phyloP scores from a whole-genome alignment of 1,284 basidiomycete species.

The Wallemia hederae region DNA sequence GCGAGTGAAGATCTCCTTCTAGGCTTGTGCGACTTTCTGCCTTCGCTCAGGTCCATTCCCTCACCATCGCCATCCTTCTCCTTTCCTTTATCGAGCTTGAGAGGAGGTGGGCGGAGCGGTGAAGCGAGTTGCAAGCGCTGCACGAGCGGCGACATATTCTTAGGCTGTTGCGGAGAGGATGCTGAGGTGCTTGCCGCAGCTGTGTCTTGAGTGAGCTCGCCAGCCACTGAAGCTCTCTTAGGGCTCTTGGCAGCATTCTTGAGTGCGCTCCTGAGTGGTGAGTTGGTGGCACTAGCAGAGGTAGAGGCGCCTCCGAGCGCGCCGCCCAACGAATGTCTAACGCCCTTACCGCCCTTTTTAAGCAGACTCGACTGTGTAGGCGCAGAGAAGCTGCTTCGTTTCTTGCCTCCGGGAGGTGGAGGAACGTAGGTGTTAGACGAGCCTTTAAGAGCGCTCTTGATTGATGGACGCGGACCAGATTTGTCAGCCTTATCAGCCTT shows the following conservation, averaged over 20 bases:
- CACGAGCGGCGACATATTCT: not conserved
- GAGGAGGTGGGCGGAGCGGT: not conserved
- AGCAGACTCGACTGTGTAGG: not conserved
- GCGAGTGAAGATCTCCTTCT: not conserved
- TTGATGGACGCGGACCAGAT: not conserved
- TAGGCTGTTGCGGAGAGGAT: too few relatives aligned
- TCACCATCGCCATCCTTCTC: not conserved
- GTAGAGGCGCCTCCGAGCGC: not conserved
- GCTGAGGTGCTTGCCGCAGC: too few relatives aligned
- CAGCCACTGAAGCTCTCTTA: not conserved
- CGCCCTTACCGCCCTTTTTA: not conserved
- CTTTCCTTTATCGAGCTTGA: not conserved
- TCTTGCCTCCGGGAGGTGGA: not conserved
- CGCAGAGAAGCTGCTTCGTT: not conserved
- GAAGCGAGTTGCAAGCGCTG: not conserved
- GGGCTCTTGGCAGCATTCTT: not conserved
- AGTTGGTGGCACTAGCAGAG: not conserved
- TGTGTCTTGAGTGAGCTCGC: not conserved
- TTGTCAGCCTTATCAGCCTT: not conserved
- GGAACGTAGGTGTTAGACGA: not conserved
- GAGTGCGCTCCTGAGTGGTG: not conserved
- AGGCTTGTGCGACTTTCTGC: not conserved
- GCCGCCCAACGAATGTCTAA: not conserved
- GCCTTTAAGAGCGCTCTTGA: not conserved
- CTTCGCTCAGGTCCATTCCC: not conserved